These are phyloP conservation scores for Saccharum spontaneum DNA, from an alignment of 176 grass and related monocot species.

Conservation along the genomic window DNA sequence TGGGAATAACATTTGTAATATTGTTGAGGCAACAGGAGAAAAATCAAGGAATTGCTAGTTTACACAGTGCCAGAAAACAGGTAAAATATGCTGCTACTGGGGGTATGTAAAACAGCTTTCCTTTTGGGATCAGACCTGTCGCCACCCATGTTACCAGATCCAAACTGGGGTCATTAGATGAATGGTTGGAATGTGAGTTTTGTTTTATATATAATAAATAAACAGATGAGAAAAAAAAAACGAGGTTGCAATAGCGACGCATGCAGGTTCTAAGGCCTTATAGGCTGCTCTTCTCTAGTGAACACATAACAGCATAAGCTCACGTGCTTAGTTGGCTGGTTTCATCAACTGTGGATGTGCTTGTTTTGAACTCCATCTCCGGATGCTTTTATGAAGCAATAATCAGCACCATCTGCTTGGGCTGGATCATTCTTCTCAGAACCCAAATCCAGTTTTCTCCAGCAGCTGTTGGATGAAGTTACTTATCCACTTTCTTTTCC, in stretches of 20 bases:
- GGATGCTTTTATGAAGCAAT: neutral
- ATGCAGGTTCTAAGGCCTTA: neutral
- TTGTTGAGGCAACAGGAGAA: neutral
- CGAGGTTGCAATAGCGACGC: neutral
- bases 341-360: neutral
- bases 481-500: neutral
- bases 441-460: neutral
- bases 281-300: neutral
- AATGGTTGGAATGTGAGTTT: neutral
- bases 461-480: neutral
- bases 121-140: neutral
- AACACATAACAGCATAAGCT: neutral
- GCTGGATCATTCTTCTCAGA: neutral
- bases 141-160: neutral
- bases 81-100: neutral
- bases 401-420: neutral
- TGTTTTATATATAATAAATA: neutral
- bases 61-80: neutral
- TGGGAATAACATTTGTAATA: neutral
- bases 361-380: neutral
- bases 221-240: neutral
- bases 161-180: neutral
- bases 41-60: neutral
- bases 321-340: neutral
- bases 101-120: neutral